phyloP scores from a whole-genome alignment of 108 stramenopile species.

The Discostella pseudostelligera region DNA sequence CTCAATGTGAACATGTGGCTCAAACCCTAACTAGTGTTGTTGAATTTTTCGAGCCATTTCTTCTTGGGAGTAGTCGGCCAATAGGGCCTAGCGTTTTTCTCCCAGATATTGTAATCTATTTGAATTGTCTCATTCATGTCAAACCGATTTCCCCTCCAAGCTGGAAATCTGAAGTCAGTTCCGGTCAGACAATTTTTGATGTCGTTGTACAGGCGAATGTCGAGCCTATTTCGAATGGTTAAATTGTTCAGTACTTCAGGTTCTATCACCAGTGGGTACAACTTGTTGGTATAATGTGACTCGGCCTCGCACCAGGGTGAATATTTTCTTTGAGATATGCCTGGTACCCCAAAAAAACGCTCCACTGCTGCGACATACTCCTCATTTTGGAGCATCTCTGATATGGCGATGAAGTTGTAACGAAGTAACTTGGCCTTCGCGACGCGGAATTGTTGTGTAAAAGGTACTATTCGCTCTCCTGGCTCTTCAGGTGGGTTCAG shows the following conservation, averaged over 20 bases:
- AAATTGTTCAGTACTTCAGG: background rate
- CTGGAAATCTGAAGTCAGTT: background rate
- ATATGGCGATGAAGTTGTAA: conserved; percentile 40
- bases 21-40: too few species aligned
- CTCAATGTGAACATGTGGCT: background rate
- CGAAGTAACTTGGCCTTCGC: conserved; percentile 22
- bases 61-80: too few species aligned
- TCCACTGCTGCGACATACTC: conserved; percentile 34
- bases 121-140: background rate
- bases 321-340: conserved; percentile 1
- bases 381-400: conserved; percentile 35
- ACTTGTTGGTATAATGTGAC: conserved; percentile 3
- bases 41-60: too few species aligned
- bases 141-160: background rate
- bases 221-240: background rate
- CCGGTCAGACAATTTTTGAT: background rate
- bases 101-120: background rate
- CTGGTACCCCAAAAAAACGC: conserved; percentile 33
- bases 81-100: too few species aligned
- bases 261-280: conserved; percentile 1
- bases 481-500: background rate
- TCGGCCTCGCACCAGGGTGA: conserved; percentile 7
- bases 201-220: background rate
- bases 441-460: conserved; percentile 12
- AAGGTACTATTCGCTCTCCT: background rate